Evolutionary conservation across 768 basidiomycete species (phyloP).

Genomic region (Mycena pura): DNA sequence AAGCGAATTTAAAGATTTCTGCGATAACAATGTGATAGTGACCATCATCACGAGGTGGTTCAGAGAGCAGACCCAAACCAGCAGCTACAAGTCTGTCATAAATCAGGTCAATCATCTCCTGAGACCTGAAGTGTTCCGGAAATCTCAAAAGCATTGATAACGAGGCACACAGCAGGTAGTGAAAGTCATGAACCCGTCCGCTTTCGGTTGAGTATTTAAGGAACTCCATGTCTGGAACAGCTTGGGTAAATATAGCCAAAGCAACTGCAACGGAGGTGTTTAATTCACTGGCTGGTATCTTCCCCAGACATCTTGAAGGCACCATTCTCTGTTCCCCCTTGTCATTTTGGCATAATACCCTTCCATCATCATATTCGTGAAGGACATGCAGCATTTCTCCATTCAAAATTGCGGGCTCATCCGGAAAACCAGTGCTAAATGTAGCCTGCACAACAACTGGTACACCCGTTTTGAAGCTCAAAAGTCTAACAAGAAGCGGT

Average conservation of each 20-base stretch:
- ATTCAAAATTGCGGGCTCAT: neutral
- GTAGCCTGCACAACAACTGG: neutral
- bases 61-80: neutral
- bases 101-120: constrained; percentile 1
- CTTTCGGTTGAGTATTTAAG: constrained; percentile 6
- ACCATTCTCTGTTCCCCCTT: constrained; percentile 9
- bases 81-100: constrained; percentile 1
- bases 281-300: constrained; percentile 4
- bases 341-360: constrained; percentile 10
- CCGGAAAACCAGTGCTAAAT: neutral
- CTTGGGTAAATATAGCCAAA: constrained; percentile 7
- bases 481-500: constrained; percentile 14
- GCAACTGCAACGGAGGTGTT: constrained; percentile 15
- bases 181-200: neutral
- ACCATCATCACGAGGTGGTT: neutral
- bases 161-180: constrained; percentile 16
- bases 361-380: constrained; percentile 9
- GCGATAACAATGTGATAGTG: constrained; percentile 1
- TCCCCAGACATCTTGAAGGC: constrained; percentile 1
- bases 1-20: constrained; percentile 2
- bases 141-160: constrained; percentile 17
- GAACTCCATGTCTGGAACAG: constrained; percentile 6
- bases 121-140: constrained; percentile 15
- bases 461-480: constrained; percentile 3
- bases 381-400: constrained; percentile 7